phyloP scores from a whole-genome alignment of 306 rosid species.

The Parietaria judaica region DNA sequence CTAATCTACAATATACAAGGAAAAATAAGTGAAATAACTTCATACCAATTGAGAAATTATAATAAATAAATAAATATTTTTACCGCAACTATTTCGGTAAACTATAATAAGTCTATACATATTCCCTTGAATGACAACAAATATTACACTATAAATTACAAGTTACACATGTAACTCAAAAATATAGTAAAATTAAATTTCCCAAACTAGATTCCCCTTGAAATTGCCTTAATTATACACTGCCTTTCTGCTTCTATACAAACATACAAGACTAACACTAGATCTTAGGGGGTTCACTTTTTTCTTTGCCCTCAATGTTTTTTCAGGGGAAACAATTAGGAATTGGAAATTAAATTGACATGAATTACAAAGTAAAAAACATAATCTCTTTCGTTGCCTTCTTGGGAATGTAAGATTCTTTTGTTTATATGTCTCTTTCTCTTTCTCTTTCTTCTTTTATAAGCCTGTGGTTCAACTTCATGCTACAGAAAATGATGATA shows the following conservation, averaged over 20 bases:
- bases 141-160: constrained; percentile 24
- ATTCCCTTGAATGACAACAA: constrained; percentile 20
- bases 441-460: constrained; percentile 19
- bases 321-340: constrained; percentile 10
- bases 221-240: constrained; percentile 14
- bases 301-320: constrained; percentile 3
- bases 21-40: too few relatives aligned
- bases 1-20: too few relatives aligned
- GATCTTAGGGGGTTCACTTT: not conserved
- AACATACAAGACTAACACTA: constrained; percentile 27
- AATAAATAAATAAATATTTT: constrained; percentile 16
- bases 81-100: constrained; percentile 33
- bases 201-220: constrained; percentile 4
- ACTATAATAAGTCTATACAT: not conserved
- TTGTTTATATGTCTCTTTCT: constrained; percentile 19
- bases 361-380: constrained; percentile 35
- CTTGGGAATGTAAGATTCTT: constrained; percentile 22
- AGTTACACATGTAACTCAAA: constrained; percentile 10
- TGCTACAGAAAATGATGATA: constrained; percentile 38
- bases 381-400: not conserved
- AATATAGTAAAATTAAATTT: constrained; percentile 3
- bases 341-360: constrained; percentile 34
- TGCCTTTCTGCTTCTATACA: constrained; percentile 55
- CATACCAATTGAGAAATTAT: not conserved
- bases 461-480: constrained; percentile 64